Evolutionary conservation across 179 eudicot genomes (phyloP).

Genomic region (Nepenthes alata): DNA sequence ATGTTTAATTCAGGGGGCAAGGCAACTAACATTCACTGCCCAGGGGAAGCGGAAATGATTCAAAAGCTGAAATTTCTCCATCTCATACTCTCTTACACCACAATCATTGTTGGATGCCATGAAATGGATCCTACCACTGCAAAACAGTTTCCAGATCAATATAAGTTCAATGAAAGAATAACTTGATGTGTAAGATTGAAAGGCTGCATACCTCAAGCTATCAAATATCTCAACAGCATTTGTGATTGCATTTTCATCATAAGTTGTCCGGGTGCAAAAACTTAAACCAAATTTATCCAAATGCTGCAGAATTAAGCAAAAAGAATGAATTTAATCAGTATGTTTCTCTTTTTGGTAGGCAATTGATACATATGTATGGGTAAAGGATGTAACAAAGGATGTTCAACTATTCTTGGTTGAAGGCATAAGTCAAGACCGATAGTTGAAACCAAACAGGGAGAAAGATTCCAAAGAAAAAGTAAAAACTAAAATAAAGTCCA

Average conservation of each 20-base stretch:
- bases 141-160: constrained; percentile 10
- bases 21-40: constrained; percentile 73
- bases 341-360: not conserved
- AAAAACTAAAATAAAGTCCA: too few species aligned
- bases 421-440: too few species aligned
- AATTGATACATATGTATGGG: too few species aligned
- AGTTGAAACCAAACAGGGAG: too few species aligned
- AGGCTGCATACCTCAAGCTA: constrained; percentile 34
- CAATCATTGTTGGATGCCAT: constrained; percentile 77
- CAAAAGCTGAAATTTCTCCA: constrained; percentile 68
- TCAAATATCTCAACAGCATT: constrained; percentile 84
- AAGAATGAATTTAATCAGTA: not conserved
- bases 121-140: constrained; percentile 64
- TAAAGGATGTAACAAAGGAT: too few species aligned
- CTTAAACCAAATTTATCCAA: constrained; percentile 63
- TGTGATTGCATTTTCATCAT: constrained; percentile 81
- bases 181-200: not conserved
- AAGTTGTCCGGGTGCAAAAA: constrained; percentile 70
- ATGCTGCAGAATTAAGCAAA: constrained; percentile 30
- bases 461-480: too few species aligned
- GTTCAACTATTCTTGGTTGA: too few species aligned
- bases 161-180: not conserved
- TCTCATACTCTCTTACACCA: constrained; percentile 65
- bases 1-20: not conserved
- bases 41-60: constrained; percentile 65